Base-by-base conservation (phyloP, 805 yeast genomes). In the Brettanomyces naardenensis region DNA sequence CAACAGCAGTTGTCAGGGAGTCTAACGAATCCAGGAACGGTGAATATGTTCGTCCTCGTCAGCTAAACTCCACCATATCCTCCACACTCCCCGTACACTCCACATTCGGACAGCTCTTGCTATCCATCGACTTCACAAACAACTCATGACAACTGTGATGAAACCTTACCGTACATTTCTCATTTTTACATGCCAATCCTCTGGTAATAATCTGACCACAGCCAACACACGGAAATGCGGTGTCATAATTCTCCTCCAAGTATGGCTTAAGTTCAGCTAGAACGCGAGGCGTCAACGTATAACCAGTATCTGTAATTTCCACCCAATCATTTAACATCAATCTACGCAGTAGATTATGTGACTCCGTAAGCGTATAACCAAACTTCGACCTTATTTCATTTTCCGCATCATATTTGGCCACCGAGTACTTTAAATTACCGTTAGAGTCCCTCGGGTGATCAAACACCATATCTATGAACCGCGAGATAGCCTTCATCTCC, bases 291-390 rank as follows among this genome's bases (percentile, higher is more conserved):
- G 75, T 66, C 15, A 54, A 58, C 36, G 51, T 61, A 45, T 46
- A 73, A 31, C 42, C 59, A 44, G 55, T 63, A 44, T 39, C 49
- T 47, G 31, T 44, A 34, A 48, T 62, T 48, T 62, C 65, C 6
- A 77, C 53, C 81, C 81, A 76, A n/a, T 75, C 79, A 36, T 65
- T 70, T 35, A 65, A 64, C 13, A 69, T 66, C 6, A 76, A 49
- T 15, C 54, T 45, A 7, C 47, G 56, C 7, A 75, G 45, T 20
- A 74, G 61, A 1, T 36, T 40, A n/a, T 62, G 59, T 0, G 73
- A 59, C 25, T 73, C 59, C 41, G 28, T 45, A 44, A 22, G 23
- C 9, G 38, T 33, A 4, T 36, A 21, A 15, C 33, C 35, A 9
- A 35, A 35, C 28, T 28, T 54, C 36, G 33, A 57, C 48, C 41